Evolutionary conservation across 306 rosid genomes (phyloP), one percentile per base, ranked within the genome.

Genomic region (Carpinus viminea): DNA sequence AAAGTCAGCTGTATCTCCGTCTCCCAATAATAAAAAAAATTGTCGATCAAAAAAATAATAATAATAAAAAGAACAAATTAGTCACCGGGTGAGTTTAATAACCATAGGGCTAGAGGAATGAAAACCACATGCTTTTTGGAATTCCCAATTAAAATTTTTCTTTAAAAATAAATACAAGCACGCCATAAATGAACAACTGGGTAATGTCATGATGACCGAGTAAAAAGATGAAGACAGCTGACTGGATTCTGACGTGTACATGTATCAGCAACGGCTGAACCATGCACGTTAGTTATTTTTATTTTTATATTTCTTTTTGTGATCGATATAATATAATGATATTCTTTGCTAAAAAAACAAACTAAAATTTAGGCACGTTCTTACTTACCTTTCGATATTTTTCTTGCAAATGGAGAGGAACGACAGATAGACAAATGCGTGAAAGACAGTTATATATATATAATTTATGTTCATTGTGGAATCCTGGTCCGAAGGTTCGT

Each of bases 211-310:
- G 5, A n/a, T 41, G 45, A 41, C 45, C 7, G 45, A 7, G 43
- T 5, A 5, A 7, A 9, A 0, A 41, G 10, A 13, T 60, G 9
- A 12, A 12, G 41, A 28, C 68, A 24, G 26, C 1, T 41, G 5
- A 2, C 2, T 26, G 38, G 68, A 8, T 45, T 70, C 75, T 65
- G 69, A 70, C 71, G 76, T 56, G 81, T 68, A 70, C 50, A 38
- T 47, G 76, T 1, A 55, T 68, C 81, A 78, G 81, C 81, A 2
- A 41, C 43, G 20, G 71, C 48, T 7, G 17, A 65, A 65, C 21
- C 71, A 65, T 38, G 71, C 71, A 65, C 48, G 50, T 36, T 38
- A 17, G 3, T 3, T 65, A 11, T 34, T 34, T 26, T 12, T 31
- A 38, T 34, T 26, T 12, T 31, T 4, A 24, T 12, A 24, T 61